Conservation (phyloP, 2,329 filamentous ascomycete species). For the Emericellopsis cladophorae region DNA sequence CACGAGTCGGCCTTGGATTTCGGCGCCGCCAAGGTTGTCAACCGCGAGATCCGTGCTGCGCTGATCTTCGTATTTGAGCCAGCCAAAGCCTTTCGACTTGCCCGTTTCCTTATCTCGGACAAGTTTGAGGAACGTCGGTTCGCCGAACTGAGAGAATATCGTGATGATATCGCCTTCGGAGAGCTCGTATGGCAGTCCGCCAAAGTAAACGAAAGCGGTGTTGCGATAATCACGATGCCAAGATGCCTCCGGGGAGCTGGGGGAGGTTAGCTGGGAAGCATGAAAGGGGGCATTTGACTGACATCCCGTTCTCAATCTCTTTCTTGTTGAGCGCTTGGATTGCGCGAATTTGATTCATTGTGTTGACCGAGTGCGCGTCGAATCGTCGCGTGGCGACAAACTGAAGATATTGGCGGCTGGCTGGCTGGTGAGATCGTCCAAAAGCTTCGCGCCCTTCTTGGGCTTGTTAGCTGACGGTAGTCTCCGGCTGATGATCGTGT, state of each 20-base stretch:
- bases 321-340: constrained; percentile 89
- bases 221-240: constrained; percentile 98
- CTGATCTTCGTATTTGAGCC: constrained; percentile 97
- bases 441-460: too few relatives aligned
- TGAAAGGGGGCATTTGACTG: constrained; percentile 18
- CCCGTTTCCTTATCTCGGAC: constrained; percentile 92
- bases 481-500: too few relatives aligned
- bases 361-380: constrained; percentile 8
- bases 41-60: constrained; percentile 90
- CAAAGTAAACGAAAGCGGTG: constrained; percentile 94
- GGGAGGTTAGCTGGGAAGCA: not conserved
- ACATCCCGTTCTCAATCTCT: constrained; percentile 83
- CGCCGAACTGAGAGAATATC: constrained; percentile 94
- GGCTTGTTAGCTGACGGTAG: too few relatives aligned
- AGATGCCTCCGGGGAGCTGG: constrained; percentile 69
- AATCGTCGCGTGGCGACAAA: not conserved
- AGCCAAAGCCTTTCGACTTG: constrained; percentile 88
- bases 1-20: constrained; percentile 66
- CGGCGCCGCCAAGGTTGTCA: constrained; percentile 84
- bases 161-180: constrained; percentile 93
- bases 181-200: constrained; percentile 81
- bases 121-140: constrained; percentile 86
- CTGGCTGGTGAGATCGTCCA: too few relatives aligned
- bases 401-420: not conserved
- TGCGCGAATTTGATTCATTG: constrained; percentile 88